A percentile compares a stretch with the other conserved stretches of the same genome.
Evolutionary conservation across 345 rosid species (phyloP).

Genomic region (Toxicodendron radicans): DNA sequence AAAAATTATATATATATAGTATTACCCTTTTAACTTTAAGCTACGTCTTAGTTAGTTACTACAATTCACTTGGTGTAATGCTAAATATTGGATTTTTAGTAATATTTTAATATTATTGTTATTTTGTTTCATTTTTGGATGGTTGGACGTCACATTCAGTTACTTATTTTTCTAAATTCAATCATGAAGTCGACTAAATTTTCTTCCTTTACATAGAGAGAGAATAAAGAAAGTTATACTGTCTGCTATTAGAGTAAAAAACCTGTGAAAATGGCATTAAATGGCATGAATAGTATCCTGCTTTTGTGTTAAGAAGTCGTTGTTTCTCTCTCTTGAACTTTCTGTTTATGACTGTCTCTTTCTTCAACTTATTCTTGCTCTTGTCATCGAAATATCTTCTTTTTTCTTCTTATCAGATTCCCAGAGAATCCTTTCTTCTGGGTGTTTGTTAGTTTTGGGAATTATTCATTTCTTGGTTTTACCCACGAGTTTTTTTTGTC

Average conservation of each 20-base stretch:
- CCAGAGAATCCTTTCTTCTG: neutral
- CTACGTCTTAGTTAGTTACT: too few relatives aligned
- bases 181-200: neutral
- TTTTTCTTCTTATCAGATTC: conserved; percentile 9
- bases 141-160: neutral
- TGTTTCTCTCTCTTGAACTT: neutral
- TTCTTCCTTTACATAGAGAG: too few relatives aligned
- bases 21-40: too few relatives aligned
- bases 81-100: too few relatives aligned
- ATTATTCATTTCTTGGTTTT: neutral
- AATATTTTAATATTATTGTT: too few relatives aligned
- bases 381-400: neutral
- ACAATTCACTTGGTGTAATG: too few relatives aligned
- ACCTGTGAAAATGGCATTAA: neutral
- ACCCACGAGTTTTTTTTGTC: neutral
- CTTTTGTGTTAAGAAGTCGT: neutral
- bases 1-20: too few relatives aligned
- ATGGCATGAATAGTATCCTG: neutral
- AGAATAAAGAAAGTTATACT: too few relatives aligned
- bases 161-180: neutral
- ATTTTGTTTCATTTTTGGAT: too few relatives aligned
- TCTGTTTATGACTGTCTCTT: conserved; percentile 1
- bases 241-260: too few relatives aligned
- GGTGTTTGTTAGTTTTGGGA: conserved; percentile 2
- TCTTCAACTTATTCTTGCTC: conserved; percentile 11